phyloP scores from a whole-genome alignment of 2,329 filamentous ascomycete species.

The Colletotrichum costaricense region DNA sequence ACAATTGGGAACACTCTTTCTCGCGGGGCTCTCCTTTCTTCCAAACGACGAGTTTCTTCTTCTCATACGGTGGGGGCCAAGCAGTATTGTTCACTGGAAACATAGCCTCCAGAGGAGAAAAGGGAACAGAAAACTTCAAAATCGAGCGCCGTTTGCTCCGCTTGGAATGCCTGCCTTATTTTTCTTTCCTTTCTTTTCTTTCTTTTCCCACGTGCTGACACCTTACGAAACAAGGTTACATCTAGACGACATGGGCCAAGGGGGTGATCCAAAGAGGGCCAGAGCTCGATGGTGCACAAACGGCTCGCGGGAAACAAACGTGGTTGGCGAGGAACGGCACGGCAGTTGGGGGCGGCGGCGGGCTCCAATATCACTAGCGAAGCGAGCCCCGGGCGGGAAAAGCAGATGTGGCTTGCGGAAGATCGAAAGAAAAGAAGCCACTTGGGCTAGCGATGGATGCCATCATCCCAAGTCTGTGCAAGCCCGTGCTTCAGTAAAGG shows the following conservation, averaged over 20 bases:
- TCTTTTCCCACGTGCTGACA: background rate
- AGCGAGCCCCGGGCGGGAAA: background rate
- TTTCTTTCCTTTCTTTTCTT: background rate
- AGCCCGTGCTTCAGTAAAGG: slow-evolving; percentile 1
- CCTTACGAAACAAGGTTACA: slow-evolving; percentile 11
- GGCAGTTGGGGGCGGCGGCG: slow-evolving; percentile 13
- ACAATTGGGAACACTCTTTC: background rate
- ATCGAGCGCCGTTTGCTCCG: background rate
- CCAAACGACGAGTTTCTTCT: background rate
- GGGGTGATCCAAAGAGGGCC: background rate
- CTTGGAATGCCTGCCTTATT: background rate
- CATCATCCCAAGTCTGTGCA: slow-evolving; percentile 15
- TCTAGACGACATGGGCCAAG: slow-evolving; percentile 21
- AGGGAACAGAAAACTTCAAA: background rate
- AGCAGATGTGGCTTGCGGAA: slow-evolving; percentile 20
- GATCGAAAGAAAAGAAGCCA: slow-evolving; percentile 8
- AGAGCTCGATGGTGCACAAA: background rate
- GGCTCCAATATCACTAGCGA: background rate
- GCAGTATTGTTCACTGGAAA: background rate
- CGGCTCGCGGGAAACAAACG: background rate
- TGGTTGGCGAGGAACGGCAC: slow-evolving; percentile 17
- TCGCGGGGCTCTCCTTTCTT: background rate
- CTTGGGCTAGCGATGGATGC: background rate
- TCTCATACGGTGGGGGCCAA: background rate
- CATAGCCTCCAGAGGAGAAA: background rate